Conservation (phyloP, 2,329 filamentous ascomycete species). For the Ploettnerulaceae sp. region DNA sequence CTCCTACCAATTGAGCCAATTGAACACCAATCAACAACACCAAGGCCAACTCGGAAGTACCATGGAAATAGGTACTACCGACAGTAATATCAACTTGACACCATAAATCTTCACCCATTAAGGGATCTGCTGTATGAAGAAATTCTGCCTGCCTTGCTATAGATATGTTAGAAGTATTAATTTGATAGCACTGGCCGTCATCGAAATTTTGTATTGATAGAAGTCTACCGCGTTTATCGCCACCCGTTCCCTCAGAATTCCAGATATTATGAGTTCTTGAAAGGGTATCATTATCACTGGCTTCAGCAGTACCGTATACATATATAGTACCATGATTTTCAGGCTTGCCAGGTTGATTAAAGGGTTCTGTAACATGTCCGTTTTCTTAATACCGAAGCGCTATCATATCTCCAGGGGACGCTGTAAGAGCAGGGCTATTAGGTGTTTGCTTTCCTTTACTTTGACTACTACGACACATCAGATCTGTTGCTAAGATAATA, state of each 20-base stretch:
- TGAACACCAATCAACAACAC: too few species aligned
- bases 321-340: conserved; percentile 65
- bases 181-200: conserved; percentile 84
- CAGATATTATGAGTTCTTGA: conserved; percentile 67
- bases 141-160: neutral
- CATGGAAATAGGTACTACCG: too few species aligned
- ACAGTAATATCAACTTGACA: conserved; percentile 81
- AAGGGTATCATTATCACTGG: conserved; percentile 48
- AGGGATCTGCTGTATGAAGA: neutral
- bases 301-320: conserved; percentile 64
- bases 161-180: conserved; percentile 1
- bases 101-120: conserved; percentile 2
- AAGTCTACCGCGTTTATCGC: conserved; percentile 70
- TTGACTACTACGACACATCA: conserved; percentile 62
- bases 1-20: too few species aligned
- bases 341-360: conserved; percentile 54
- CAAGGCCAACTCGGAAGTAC: too few species aligned
- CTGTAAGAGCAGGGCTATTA: conserved; percentile 33
- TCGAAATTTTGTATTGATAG: conserved; percentile 78
- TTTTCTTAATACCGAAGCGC: conserved; percentile 70
- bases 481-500: conserved; percentile 34
- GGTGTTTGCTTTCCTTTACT: conserved; percentile 38
- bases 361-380: conserved; percentile 64
- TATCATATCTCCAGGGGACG: conserved; percentile 55
- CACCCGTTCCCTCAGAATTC: conserved; percentile 78